phyloP scores from a whole-genome alignment of 2,329 filamentous ascomycete species.

The Aspergillus viridinutans region DNA sequence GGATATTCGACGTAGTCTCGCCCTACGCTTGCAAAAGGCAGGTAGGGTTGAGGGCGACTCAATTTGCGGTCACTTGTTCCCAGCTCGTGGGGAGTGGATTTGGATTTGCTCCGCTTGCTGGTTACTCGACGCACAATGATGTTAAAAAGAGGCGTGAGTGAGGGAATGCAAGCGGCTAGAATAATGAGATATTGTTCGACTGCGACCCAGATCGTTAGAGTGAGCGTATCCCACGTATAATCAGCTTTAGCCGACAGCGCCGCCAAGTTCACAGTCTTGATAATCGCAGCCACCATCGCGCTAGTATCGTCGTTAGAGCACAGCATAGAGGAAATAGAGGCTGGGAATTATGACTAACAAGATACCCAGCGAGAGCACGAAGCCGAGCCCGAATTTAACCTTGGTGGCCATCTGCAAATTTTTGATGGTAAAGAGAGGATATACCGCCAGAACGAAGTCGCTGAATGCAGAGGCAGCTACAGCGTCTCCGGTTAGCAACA shows the following conservation, averaged over 20 bases:
- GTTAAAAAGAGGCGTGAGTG: slow-evolving; percentile 4
- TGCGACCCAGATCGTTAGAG: slow-evolving; percentile 8
- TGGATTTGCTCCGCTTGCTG: background rate
- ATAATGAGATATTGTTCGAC: slow-evolving; percentile 14
- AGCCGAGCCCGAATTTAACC: slow-evolving; percentile 8
- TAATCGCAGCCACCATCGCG: slow-evolving; percentile 12
- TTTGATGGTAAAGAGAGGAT: slow-evolving; percentile 8
- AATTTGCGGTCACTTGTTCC: background rate
- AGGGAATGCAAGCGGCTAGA: slow-evolving; percentile 10
- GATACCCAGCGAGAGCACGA: slow-evolving; percentile 12
- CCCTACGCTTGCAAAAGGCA: background rate
- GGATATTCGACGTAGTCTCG: background rate
- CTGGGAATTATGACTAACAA: slow-evolving; percentile 1
- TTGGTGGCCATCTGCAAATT: slow-evolving; percentile 10
- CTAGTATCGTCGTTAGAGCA: background rate
- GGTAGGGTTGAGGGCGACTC: background rate
- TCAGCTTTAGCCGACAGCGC: slow-evolving; percentile 1
- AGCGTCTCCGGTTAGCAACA: background rate
- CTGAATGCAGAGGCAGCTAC: slow-evolving; percentile 7
- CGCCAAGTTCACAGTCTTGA: slow-evolving; percentile 9
- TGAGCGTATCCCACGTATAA: slow-evolving; percentile 7
- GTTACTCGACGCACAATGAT: background rate
- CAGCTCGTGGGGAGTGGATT: background rate
- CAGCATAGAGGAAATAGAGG: background rate
- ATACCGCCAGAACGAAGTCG: slow-evolving; percentile 9